Percentiles rank a stretch among this genome's conserved stretches.
Conservation (phyloP, 139 green algal genomes). For the Raphidocelis subcapitata region DNA sequence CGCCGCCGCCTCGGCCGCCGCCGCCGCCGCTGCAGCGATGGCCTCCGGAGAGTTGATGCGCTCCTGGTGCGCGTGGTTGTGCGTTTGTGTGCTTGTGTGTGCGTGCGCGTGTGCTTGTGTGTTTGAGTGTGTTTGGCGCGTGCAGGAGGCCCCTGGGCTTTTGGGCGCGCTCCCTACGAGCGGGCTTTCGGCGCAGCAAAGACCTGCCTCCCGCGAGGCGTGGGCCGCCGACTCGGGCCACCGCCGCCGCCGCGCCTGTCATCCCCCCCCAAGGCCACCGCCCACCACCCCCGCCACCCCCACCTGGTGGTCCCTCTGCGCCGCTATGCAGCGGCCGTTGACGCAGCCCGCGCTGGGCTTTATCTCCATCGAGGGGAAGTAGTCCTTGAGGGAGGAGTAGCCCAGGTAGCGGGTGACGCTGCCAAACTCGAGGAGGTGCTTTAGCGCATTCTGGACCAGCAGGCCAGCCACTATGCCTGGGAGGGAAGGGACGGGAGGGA, state of each 20-base stretch:
- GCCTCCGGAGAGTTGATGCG: conserved; percentile 31
- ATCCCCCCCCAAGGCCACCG: neutral
- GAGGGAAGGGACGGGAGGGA: no score
- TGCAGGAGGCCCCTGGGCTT: no score
- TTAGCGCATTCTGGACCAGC: conserved; percentile 94
- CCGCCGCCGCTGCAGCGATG: conserved; percentile 40
- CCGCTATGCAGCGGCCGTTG: conserved; percentile 71
- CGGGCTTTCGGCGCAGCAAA: no score
- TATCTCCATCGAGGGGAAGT: conserved; percentile 94
- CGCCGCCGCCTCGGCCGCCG: conserved; percentile 27
- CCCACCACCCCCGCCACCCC: neutral
- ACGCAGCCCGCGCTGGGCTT: conserved; percentile 80
- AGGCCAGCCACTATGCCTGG: conserved; percentile 90
- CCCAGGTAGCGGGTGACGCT: conserved; percentile 72
- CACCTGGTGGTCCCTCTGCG: conserved; percentile 52
- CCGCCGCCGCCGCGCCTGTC: no score
- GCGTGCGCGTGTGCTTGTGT: no score
- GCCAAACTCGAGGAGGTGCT: conserved; percentile 92
- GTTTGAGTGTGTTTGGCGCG: no score
- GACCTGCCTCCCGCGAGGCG: no score
- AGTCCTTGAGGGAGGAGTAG: conserved; percentile 81
- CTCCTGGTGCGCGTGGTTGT: no score
- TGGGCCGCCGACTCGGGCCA: no score
- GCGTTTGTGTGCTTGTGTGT: no score
- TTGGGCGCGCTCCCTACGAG: no score